Base-by-base conservation (phyloP, 2,329 filamentous ascomycete species). In the Claviceps arundinis region DNA sequence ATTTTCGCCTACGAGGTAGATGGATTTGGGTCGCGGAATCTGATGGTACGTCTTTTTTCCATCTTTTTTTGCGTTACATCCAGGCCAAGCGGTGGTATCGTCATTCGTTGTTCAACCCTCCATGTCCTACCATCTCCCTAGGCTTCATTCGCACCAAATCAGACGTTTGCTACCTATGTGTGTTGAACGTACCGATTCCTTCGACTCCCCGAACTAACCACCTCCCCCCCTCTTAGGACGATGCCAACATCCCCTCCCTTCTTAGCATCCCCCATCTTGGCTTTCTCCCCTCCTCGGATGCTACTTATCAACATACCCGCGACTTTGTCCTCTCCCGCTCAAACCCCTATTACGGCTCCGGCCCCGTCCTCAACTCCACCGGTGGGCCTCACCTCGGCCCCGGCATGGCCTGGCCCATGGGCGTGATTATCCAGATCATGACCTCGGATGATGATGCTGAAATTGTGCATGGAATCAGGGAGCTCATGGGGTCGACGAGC, bases 331-430 rank as follows among this genome's bases (percentile, higher is more conserved):
- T 90, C 43, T 76, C 78, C 51, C 66, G 73, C 1, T 82, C 81
- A 0, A 91, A 91, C 60, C 87, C 87, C 0, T 91, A 89, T 65
- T 94, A 72, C 54, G 75, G 77, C 68, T 70, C 68, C 19, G 76
- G 76, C 0, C 73, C 74, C 2, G 70, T 76, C 16, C 65, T 79
- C 56, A 76, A 71, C 55, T 71, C 72, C 30, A 71, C 74, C 0
- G 76, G 76, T 13, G 75, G 76, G 0, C 75, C 75, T 24, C 76
- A 79, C 57, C 65, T 72, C 8, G 73, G 75, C 0, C 76, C 89
- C 2, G 77, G 82, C 54, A 82, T 84, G 62, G 88, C 87, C 16
- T 95, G 89, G 89, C 89, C 89, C 1, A 94, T 95, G 87, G 86
- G 81, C 46, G 74, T 87, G 57, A 81, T 95, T 47, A 81, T 90